phyloP scores from a whole-genome alignment of 2,329 filamentous ascomycete species.

The Colletotrichum abscissum region DNA sequence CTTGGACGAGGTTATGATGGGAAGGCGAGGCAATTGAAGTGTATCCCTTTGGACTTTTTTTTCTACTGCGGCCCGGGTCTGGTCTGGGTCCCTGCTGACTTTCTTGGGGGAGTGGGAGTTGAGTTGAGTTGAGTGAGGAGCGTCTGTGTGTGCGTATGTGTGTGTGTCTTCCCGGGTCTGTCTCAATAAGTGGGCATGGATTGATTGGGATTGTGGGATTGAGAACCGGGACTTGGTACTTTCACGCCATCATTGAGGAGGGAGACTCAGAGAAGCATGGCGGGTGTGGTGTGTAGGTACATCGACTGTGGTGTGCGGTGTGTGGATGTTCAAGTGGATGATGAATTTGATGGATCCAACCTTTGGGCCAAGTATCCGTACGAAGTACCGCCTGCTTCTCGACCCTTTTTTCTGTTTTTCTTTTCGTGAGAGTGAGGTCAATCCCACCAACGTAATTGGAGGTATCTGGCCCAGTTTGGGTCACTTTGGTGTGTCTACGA shows the following conservation, averaged over 20 bases:
- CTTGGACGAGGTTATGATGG: constrained; percentile 27
- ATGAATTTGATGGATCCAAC: constrained; percentile 31
- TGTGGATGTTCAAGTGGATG: constrained; percentile 24
- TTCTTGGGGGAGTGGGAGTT: constrained; percentile 15
- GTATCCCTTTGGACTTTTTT: constrained; percentile 33
- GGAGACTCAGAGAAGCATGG: neutral
- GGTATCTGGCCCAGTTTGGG: constrained; percentile 27
- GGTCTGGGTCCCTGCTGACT: constrained; percentile 27
- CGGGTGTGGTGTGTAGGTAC: neutral
- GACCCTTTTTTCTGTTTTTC: constrained; percentile 4
- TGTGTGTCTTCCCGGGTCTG: constrained; percentile 17
- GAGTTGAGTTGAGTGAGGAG: constrained; percentile 10
- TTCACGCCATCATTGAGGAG: constrained; percentile 20
- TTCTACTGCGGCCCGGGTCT: constrained; percentile 14
- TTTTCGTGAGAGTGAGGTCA: constrained; percentile 28
- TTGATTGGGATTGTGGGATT: constrained; percentile 33
- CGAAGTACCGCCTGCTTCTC: neutral
- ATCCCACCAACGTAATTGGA: constrained; percentile 33
- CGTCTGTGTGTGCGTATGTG: no score
- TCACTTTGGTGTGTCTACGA: neutral
- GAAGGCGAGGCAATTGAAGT: constrained; percentile 30
- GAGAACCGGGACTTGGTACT: constrained; percentile 21
- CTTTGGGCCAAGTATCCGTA: constrained; percentile 15
- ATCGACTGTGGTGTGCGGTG: neutral
- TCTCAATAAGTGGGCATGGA: constrained; percentile 29